These are phyloP conservation scores for Yarrowia deformans DNA, from an alignment of 805 yeast species.

Conservation along the genomic window DNA sequence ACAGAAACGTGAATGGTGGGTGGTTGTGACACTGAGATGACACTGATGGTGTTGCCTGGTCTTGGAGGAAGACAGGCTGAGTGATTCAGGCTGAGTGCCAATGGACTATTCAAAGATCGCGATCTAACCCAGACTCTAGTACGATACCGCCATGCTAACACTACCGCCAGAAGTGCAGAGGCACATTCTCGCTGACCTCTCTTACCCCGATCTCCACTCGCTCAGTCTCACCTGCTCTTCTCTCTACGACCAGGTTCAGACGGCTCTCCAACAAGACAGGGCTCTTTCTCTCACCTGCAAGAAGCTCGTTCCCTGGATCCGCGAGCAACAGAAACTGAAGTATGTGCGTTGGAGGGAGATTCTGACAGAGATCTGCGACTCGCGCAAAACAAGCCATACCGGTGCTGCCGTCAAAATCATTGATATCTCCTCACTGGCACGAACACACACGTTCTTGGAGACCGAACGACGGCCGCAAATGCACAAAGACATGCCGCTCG, in stretches of 20 bases:
- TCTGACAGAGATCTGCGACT: not conserved
- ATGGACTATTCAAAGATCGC: too few relatives aligned
- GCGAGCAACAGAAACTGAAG: not conserved
- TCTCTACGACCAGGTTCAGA: constrained; percentile 1
- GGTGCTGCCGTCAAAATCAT: constrained; percentile 10
- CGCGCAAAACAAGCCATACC: too few relatives aligned
- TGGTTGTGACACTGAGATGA: too few relatives aligned
- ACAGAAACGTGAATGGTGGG: too few relatives aligned
- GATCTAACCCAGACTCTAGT: too few relatives aligned
- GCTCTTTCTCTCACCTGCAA: not conserved
- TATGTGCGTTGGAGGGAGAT: constrained; percentile 1
- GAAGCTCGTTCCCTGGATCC: constrained; percentile 11
- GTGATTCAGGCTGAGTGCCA: too few relatives aligned
- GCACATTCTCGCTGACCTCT: not conserved
- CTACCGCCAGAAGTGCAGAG: constrained; percentile 12
- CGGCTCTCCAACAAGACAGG: not conserved
- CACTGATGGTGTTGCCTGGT: too few relatives aligned
- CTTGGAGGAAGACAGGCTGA: too few relatives aligned
- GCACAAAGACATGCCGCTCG: constrained; percentile 3
- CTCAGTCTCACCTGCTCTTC: not conserved
- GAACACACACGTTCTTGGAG: not conserved
- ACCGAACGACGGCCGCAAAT: constrained; percentile 27
- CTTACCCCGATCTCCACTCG: not conserved
- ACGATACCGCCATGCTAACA: not conserved
- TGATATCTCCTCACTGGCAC: not conserved